Base-by-base conservation (phyloP, 1,284 basidiomycete species). In the Rhodotorula sp. region DNA sequence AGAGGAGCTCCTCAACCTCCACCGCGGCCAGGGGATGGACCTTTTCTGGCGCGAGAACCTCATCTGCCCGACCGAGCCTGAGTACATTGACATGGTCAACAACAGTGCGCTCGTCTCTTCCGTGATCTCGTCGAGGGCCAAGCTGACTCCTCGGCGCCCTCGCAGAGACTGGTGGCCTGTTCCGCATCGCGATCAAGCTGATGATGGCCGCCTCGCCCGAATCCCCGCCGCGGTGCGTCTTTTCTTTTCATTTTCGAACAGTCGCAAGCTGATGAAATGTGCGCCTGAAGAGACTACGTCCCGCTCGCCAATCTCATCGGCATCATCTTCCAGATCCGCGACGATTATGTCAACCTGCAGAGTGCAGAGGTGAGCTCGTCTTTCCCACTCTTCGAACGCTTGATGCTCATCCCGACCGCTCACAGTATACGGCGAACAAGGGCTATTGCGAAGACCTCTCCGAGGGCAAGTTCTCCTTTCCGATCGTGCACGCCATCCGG, bases 381-480 rank as follows among this genome's bases (percentile, higher is more conserved):
- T 55, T 46, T 58, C 32, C 8, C n/a, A 25, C 29, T 1, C 27
- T 39, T 10, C 34, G 25, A 21, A 25, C 22, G n/a, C 39, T 13
- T 39, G 19, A 39, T 44, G 48, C 25, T 61, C 34, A 4, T 37
- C 39, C 62, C 59, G 25, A n/a, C 29, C 12, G 3, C 46, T 15
- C 7, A 34, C 77, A 95, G 90, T 97, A 98, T 79, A 86, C 89
- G 3, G 85, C 88, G 48, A 94, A 96, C 83, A 98, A 98, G 82
- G 94, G 94, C 10, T 97, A 92, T 79, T 91, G 91, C 12, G 95
- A 98, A 82, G 95, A 97, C 79, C 84, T 98, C 15, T 92, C 92
- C 0, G 95, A 98, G 82, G 95, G 95, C 3, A 97, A 98, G 81
- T 97, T 98, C 82, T 93, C 91, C 27, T 98, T 97, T 81, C 94